phyloP scores from a whole-genome alignment of 345 rosid species.

The Camelina laxa region DNA sequence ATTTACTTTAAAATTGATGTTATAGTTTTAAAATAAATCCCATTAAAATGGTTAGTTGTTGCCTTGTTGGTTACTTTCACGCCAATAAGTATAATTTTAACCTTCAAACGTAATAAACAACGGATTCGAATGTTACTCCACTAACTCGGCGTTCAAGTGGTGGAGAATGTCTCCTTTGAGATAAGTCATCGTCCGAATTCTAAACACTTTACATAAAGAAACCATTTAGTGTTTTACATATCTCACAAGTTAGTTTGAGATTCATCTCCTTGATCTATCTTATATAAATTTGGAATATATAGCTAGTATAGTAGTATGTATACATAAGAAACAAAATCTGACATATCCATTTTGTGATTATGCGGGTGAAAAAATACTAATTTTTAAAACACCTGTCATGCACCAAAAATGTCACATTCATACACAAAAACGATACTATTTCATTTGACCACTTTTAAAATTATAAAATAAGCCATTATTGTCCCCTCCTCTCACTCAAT shows the following conservation, averaged over 20 bases:
- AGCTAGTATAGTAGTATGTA: background rate
- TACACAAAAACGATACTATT: conserved; percentile 28
- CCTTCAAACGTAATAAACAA: background rate
- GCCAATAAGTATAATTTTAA: background rate
- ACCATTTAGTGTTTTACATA: background rate
- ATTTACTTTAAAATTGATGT: background rate
- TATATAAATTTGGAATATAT: background rate
- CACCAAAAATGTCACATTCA: conserved; percentile 45
- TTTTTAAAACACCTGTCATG: conserved; percentile 42
- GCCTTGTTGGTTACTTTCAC: background rate
- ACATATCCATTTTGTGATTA: conserved; percentile 40
- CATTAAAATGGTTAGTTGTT: background rate
- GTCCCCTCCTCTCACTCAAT: conserved; percentile 17
- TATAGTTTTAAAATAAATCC: background rate
- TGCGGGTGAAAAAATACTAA: conserved; percentile 22
- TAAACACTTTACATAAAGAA: no score
- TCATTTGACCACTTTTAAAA: conserved; percentile 37
- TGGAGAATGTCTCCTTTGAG: background rate
- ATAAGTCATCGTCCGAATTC: background rate
- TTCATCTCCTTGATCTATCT: background rate
- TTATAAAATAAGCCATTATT: conserved; percentile 27
- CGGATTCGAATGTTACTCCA: background rate
- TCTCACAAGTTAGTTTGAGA: background rate
- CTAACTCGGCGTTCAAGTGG: background rate
- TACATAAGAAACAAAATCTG: conserved; percentile 39